These are phyloP conservation scores for Smallanthus sonchifolius DNA, from an alignment of 129 eudicot genomes.

Conservation along the genomic window DNA sequence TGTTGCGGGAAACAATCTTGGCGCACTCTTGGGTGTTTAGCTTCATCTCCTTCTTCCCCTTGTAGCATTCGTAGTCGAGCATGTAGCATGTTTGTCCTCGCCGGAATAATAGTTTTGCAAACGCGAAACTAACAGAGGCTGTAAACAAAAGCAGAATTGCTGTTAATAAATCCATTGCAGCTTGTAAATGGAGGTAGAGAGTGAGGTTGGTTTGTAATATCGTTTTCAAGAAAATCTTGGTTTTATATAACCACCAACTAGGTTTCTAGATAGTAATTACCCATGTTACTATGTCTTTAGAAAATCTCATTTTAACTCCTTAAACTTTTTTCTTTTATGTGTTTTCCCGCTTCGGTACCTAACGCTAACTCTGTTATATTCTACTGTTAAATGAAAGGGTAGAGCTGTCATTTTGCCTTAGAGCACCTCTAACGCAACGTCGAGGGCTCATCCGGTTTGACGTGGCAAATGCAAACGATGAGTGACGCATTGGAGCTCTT, in stretches of 20 bases:
- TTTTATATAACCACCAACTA: neutral
- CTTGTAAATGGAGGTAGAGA: slow-evolving; percentile 5
- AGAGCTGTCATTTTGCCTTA: too few relatives aligned
- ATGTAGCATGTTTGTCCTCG: slow-evolving; percentile 45
- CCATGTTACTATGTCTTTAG: too few relatives aligned
- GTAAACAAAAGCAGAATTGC: slow-evolving; percentile 20
- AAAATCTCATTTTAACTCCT: too few relatives aligned
- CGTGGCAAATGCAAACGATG: too few relatives aligned
- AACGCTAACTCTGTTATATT: too few relatives aligned
- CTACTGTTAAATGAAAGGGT: too few relatives aligned
- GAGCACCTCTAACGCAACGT: too few relatives aligned
- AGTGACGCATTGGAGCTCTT: too few relatives aligned
- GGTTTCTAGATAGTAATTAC: neutral
- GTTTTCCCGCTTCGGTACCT: too few relatives aligned
- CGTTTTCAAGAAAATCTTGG: neutral
- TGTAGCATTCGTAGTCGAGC: slow-evolving; percentile 63
- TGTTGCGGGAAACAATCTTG: slow-evolving; percentile 44
- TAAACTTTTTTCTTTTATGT: too few relatives aligned
- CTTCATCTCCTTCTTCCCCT: slow-evolving; percentile 41
- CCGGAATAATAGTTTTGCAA: slow-evolving; percentile 14
- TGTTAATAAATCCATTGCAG: slow-evolving; percentile 25
- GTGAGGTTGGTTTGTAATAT: neutral
- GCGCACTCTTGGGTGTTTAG: slow-evolving; percentile 39
- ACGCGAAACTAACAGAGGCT: slow-evolving; percentile 17
- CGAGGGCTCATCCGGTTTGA: too few relatives aligned